phyloP scores from a whole-genome alignment of 257 asterid genomes.

The Rhazya stricta region DNA sequence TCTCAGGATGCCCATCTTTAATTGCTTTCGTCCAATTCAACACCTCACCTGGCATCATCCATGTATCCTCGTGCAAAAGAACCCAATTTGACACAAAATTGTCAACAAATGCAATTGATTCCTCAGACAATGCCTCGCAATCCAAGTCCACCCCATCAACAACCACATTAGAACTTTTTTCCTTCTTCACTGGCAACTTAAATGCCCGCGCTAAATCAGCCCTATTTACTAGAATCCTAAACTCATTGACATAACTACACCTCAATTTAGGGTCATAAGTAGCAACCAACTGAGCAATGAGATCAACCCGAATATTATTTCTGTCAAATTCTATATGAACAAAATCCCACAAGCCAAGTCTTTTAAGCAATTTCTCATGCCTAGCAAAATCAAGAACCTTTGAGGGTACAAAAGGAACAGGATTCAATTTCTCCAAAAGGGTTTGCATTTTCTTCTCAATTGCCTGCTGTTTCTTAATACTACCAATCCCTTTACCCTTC shows the following conservation, averaged over 20 bases:
- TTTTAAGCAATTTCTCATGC: conserved; percentile 57
- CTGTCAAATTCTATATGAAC: conserved; percentile 59
- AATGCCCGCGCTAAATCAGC: conserved; percentile 72
- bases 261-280: conserved; percentile 46
- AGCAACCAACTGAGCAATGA: conserved; percentile 66
- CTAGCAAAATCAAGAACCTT: conserved; percentile 41
- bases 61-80: conserved; percentile 72
- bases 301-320: conserved; percentile 45
- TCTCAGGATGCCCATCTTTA: conserved; percentile 74
- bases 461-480: conserved; percentile 43
- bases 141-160: conserved; percentile 51
- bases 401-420: conserved; percentile 58
- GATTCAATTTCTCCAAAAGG: conserved; percentile 45
- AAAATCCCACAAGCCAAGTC: conserved; percentile 79
- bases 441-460: conserved; percentile 43
- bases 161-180: conserved; percentile 31
- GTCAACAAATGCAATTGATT: conserved; percentile 40
- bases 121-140: conserved; percentile 41
- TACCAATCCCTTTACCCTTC: conserved; percentile 36
- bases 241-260: conserved; percentile 41
- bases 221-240: conserved; percentile 45
- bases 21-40: conserved; percentile 49
- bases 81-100: conserved; percentile 58
- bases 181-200: conserved; percentile 56
- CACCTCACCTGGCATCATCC: conserved; percentile 76